Evolutionary conservation across 305 asterid genomes (phyloP), one percentile per base, ranked within the genome.

Genomic region (Plantago coronopus): DNA sequence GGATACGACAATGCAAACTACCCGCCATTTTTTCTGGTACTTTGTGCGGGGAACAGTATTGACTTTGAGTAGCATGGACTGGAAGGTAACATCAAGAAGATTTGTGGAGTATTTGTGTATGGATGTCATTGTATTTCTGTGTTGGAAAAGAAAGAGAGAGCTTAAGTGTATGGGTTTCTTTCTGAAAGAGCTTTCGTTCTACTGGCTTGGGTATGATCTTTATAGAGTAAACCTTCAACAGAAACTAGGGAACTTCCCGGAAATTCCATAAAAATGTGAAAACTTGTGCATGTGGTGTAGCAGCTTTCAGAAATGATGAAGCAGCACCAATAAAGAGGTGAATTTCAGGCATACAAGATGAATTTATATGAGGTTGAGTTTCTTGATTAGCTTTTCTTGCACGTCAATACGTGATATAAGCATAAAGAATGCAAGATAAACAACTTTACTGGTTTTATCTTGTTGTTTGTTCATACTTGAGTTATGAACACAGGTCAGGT

Each of bases 1-100:
- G 47, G 61, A 54, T 14, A 81, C 54, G 55, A 75, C 81, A 23
- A 78, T 71, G 69, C 78, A 81, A 31, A 77, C 80, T 49, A 76
- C 73, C 37, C 84, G 71, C 87, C 87, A 81, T 60, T 75, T 76
- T 43, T 61, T 81, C 29, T 81, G 82, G 31, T 68, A 69, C 64
- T 73, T 78, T 20, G 81, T 68, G 1, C 78, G 48, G n/a, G 80
- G 75, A 53, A 63, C 31, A n/a, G 75, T 65, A 72, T 65, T 69
- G n/a, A 75, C 56, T 19, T 49, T 61, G 25, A 74, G 64, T 31
- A 77, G 55, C 63, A 77, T 63, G 2, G 78, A 57, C 18, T 60
- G 74, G 51, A 64, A 22, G 25, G 75, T 63, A 0, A 66, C 72
- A 25, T 66, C 17, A 64, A 54, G 48, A 46, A n/a, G 50, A 17